phyloP scores from a whole-genome alignment of 495 filamentous ascomycete genomes.

The Penicillium simplicissimum region DNA sequence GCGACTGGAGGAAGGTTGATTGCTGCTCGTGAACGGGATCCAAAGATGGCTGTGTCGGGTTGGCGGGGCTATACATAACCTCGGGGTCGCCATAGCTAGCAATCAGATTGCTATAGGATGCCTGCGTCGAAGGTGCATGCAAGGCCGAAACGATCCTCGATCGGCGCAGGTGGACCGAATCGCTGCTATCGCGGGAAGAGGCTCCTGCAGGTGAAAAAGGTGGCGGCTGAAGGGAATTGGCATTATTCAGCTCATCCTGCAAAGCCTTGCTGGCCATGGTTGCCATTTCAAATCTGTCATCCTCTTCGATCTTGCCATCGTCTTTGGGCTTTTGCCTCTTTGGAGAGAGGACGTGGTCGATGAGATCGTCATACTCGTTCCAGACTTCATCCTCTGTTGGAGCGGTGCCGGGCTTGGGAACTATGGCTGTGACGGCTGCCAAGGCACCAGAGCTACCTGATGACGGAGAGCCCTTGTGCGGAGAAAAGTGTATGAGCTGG shows the following conservation, averaged over 20 bases:
- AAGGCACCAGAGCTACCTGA: constrained; percentile 68
- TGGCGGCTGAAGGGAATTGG: constrained; percentile 11
- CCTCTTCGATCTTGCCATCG: constrained; percentile 14
- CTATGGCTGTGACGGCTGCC: constrained; percentile 59
- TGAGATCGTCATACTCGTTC: constrained; percentile 90
- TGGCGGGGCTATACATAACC: not conserved
- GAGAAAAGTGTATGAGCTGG: constrained; percentile 74
- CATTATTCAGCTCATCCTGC: constrained; percentile 38
- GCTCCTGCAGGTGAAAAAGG: constrained; percentile 21
- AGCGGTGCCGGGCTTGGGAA: constrained; percentile 57
- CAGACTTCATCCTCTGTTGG: constrained; percentile 86
- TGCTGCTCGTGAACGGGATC: constrained; percentile 26
- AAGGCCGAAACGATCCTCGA: constrained; percentile 46
- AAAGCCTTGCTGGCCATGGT: constrained; percentile 46
- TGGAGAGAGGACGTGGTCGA: constrained; percentile 69
- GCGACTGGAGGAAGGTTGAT: constrained; percentile 33
- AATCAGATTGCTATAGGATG: constrained; percentile 43
- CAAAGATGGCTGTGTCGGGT: constrained; percentile 6
- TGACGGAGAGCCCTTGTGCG: constrained; percentile 66
- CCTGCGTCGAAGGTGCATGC: constrained; percentile 42
- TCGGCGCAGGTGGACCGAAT: constrained; percentile 43
- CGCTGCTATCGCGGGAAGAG: constrained; percentile 32
- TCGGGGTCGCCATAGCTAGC: constrained; percentile 34
- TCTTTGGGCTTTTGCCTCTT: constrained; percentile 30
- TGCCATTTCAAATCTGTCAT: constrained; percentile 39